These are phyloP conservation scores for Clonostachys chloroleuca DNA, from an alignment of 2,329 filamentous ascomycete genomes.

Conservation along the genomic window DNA sequence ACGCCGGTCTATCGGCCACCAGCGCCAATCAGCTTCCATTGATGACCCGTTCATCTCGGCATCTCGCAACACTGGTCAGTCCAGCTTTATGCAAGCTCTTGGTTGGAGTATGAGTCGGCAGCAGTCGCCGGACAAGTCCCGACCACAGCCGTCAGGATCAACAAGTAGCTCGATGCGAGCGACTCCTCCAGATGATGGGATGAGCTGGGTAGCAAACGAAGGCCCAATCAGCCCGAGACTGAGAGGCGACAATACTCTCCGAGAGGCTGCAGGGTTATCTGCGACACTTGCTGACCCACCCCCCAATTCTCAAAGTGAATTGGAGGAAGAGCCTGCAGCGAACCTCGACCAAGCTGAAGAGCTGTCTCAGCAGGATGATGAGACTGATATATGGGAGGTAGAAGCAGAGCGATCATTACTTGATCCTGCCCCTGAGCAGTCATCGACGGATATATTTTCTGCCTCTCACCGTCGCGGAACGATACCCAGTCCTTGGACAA, in stretches of 20 bases:
- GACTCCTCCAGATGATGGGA: conserved; percentile 25
- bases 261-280: conserved; percentile 12
- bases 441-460: conserved; percentile 14
- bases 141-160: conserved; percentile 14
- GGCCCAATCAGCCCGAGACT: conserved; percentile 27
- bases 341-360: background rate
- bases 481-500: conserved; percentile 34
- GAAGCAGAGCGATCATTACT: conserved; percentile 47
- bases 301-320: no score
- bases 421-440: conserved; percentile 14
- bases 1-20: conserved; percentile 5
- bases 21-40: conserved; percentile 4
- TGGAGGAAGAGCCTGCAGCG: no score
- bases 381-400: conserved; percentile 52
- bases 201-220: conserved; percentile 37
- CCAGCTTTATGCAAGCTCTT: conserved; percentile 23
- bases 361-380: conserved; percentile 24
- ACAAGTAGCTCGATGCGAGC: conserved; percentile 23
- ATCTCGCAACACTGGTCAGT: conserved; percentile 16
- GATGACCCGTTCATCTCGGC: conserved; percentile 19
- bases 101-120: conserved; percentile 11
- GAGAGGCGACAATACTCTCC: conserved; percentile 25
- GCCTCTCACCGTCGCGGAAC: conserved; percentile 11
- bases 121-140: conserved; percentile 2
- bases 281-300: background rate